Evolutionary conservation across 192 early-diverging fungal species (phyloP).

Genomic region (Coemansia sp.): DNA sequence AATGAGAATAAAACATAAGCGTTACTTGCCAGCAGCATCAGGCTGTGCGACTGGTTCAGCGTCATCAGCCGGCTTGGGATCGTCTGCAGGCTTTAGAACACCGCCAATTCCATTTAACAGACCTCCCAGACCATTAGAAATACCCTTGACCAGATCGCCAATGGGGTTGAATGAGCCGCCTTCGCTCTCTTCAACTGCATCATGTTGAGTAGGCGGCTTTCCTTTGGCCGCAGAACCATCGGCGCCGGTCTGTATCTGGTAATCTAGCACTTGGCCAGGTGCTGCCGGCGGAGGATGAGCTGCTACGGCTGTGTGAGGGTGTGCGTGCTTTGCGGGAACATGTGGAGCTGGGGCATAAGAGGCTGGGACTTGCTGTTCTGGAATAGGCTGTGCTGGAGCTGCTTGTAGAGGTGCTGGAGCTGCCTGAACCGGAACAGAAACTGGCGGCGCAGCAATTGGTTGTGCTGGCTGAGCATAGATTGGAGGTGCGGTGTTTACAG

Average conservation of each 20-base stretch:
- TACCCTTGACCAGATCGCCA: constrained; percentile 14
- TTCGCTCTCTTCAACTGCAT: too few species aligned
- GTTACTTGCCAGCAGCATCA: not conserved
- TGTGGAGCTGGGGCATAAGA: not conserved
- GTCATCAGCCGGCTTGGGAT: constrained; percentile 18
- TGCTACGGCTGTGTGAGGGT: not conserved
- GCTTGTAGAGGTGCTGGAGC: not conserved
- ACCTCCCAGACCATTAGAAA: constrained; percentile 22
- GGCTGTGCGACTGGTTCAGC: too few species aligned
- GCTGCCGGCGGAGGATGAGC: constrained; percentile 6
- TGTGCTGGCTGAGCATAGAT: not conserved
- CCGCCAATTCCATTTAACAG: constrained; percentile 22
- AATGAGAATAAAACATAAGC: not conserved
- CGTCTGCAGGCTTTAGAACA: constrained; percentile 6
- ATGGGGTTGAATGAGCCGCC: constrained; percentile 18
- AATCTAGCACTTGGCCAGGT: constrained; percentile 15
- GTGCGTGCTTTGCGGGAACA: not conserved
- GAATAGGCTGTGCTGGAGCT: not conserved
- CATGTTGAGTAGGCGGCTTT: not conserved
- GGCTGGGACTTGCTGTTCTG: not conserved
- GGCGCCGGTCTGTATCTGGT: constrained; percentile 14
- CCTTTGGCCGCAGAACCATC: not conserved
- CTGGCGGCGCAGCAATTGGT: not conserved
- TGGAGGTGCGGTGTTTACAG: not conserved
- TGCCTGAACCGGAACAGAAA: not conserved